These are phyloP conservation scores for Penicillium sp. DNA, from an alignment of 2,329 filamentous ascomycete genomes.

Conservation along the genomic window DNA sequence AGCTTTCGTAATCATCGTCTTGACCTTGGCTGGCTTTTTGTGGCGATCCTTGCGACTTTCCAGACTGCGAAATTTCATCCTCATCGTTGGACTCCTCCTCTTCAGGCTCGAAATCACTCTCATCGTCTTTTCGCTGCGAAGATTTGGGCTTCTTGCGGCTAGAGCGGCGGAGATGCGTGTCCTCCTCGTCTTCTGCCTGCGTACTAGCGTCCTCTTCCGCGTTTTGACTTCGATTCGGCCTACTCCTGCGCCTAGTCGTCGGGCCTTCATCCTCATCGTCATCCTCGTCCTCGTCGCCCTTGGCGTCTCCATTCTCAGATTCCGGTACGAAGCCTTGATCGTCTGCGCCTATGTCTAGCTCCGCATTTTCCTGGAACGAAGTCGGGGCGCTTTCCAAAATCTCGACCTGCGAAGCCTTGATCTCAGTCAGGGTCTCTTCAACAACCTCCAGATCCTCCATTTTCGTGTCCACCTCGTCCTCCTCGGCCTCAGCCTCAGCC, in stretches of 20 bases:
- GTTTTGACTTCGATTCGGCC: constrained; percentile 30
- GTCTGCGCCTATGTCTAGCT: constrained; percentile 35
- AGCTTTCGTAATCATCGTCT: constrained; percentile 54
- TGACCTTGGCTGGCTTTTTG: constrained; percentile 45
- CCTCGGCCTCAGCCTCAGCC: constrained; percentile 24
- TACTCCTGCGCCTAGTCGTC: constrained; percentile 52
- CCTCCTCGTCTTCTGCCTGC: constrained; percentile 31
- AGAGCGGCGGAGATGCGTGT: constrained; percentile 40
- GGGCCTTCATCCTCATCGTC: constrained; percentile 60
- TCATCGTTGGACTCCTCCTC: constrained; percentile 59
- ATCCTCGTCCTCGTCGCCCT: constrained; percentile 47
- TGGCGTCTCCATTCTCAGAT: constrained; percentile 45
- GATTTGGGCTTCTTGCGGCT: constrained; percentile 47
- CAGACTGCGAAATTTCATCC: constrained; percentile 58
- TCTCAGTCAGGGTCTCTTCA: constrained; percentile 47
- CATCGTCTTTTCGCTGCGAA: constrained; percentile 56
- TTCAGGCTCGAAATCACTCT: constrained; percentile 67
- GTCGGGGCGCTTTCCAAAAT: constrained; percentile 46
- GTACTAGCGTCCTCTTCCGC: constrained; percentile 25
- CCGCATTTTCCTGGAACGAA: constrained; percentile 39
- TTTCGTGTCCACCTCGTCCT: constrained; percentile 21
- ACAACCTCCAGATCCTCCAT: constrained; percentile 54
- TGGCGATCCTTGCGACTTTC: constrained; percentile 50
- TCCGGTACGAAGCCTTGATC: constrained; percentile 46
- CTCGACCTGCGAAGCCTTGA: constrained; percentile 48